A percentile compares a stretch with the other conserved stretches of the same genome.
Evolutionary conservation across 129 eudicot species (phyloP).

Genomic region (Arctium minus): DNA sequence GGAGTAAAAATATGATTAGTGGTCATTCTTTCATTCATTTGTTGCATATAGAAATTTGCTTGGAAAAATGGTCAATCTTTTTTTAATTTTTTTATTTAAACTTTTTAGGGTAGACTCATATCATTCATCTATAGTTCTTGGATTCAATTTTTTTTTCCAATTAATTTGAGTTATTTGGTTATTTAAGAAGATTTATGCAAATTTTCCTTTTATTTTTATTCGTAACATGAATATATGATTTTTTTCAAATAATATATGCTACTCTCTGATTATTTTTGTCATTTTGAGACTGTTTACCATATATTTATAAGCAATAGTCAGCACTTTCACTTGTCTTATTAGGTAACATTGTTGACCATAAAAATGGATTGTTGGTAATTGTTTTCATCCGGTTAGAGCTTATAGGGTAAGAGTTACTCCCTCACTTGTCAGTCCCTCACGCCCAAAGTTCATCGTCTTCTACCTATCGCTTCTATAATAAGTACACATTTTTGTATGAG

Average conservation of each 20-base stretch:
- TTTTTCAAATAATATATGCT: too few relatives aligned
- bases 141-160: neutral
- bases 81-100: conserved; percentile 4
- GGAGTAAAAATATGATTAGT: conserved; percentile 31
- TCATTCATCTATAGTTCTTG: conserved; percentile 17
- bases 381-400: too few relatives aligned
- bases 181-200: neutral
- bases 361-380: too few relatives aligned
- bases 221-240: neutral
- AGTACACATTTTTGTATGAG: too few relatives aligned
- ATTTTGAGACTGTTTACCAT: too few relatives aligned
- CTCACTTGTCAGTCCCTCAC: too few relatives aligned
- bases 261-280: neutral
- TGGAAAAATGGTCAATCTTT: neutral
- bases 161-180: conserved; percentile 9
- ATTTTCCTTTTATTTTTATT: neutral
- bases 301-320: too few relatives aligned
- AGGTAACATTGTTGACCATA: too few relatives aligned
- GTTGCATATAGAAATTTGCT: conserved; percentile 59
- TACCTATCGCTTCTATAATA: too few relatives aligned
- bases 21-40: conserved; percentile 80
- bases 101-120: conserved; percentile 8
- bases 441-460: too few relatives aligned
- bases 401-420: too few relatives aligned
- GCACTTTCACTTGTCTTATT: too few relatives aligned